Evolutionary conservation across 176 grass and related monocot genomes (phyloP).

Genomic region (Zoysia japonica): DNA sequence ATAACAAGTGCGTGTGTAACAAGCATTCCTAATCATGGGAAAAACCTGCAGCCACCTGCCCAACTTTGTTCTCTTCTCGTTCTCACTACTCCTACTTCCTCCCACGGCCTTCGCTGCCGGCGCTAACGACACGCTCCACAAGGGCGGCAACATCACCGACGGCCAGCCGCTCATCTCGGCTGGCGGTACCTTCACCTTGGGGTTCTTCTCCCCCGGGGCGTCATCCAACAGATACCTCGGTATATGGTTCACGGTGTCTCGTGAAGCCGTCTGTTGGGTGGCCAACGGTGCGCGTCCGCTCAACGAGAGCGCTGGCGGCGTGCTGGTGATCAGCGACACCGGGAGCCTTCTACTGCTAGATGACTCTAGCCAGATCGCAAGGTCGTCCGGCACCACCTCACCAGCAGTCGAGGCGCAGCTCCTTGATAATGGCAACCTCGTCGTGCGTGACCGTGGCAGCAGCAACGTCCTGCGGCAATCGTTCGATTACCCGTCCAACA

Average conservation of each 20-base stretch:
- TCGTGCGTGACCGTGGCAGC: not conserved
- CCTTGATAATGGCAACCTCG: conserved; percentile 19
- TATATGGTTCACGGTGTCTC: conserved; percentile 40
- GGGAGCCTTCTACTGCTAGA: conserved; percentile 6
- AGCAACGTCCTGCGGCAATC: not conserved
- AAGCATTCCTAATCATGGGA: not conserved
- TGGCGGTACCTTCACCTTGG: conserved; percentile 35
- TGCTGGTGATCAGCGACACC: conserved; percentile 5
- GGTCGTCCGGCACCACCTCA: not conserved
- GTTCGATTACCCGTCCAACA: not conserved
- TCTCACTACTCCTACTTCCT: not conserved
- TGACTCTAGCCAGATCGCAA: conserved; percentile 17
- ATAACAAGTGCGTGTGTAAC: not conserved
- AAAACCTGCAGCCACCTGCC: not conserved
- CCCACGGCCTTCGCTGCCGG: not conserved
- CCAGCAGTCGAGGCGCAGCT: not conserved
- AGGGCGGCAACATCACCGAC: conserved; percentile 25
- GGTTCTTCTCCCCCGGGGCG: conserved; percentile 43
- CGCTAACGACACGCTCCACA: not conserved
- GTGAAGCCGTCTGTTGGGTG: conserved; percentile 33
- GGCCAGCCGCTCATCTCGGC: conserved; percentile 34
- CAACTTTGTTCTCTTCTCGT: not conserved
- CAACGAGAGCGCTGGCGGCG: not conserved
- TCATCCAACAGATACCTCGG: conserved; percentile 19
- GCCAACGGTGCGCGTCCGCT: conserved; percentile 41